Base-by-base conservation (phyloP, 805 yeast genomes). In the Torulaspora microellipsoides region DNA sequence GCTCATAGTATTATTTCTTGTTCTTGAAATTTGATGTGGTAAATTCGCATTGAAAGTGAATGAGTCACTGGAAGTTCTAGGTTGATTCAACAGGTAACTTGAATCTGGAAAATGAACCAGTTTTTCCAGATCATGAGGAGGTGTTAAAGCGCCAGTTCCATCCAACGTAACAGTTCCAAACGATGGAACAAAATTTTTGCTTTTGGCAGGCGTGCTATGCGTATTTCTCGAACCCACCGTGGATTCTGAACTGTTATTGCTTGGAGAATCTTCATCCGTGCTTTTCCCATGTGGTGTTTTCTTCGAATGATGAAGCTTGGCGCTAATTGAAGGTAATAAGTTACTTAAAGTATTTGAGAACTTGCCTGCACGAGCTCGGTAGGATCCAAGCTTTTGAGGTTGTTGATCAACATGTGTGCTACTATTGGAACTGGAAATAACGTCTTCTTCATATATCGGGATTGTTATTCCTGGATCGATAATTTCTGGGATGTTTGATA, bases 241-340 rank as follows among this genome's bases (percentile, higher is more conserved):
- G 1, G 58, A 52, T 17, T 49, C 53, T 10, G 51, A 38, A 17
- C 46, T 53, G 15, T 34, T 46, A 17, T 39, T 47, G 12, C 41
- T 43, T 3, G 48, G 40, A 7, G 46, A 25, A 28, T 39, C 51
- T n/a, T 43, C 50, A 8, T 30, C 46, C 8, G 39, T 35, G 15
- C 34, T 45, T 13, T 47, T 51, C 10, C 33, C 45, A 13, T 34
- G 39, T 15, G 45, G 15, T 14, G 32, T 41, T 27, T 56, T 59
- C 37, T 53, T 56, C 30, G 53, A 49, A 36, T 57, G 56, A 36
- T 64, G 68, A 23, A 65, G 43, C 42, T 59, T 65, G 3, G 69
- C 67, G 48, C 67, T 62, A 11, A 65, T 56, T 4, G 57, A 58
- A n/a, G 69, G 69, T 13, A 65, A 45, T 34, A 65, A 44, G 41